Evolutionary conservation across 2,329 filamentous ascomycete genomes (phyloP).

Genomic region (Helotiales sp.): DNA sequence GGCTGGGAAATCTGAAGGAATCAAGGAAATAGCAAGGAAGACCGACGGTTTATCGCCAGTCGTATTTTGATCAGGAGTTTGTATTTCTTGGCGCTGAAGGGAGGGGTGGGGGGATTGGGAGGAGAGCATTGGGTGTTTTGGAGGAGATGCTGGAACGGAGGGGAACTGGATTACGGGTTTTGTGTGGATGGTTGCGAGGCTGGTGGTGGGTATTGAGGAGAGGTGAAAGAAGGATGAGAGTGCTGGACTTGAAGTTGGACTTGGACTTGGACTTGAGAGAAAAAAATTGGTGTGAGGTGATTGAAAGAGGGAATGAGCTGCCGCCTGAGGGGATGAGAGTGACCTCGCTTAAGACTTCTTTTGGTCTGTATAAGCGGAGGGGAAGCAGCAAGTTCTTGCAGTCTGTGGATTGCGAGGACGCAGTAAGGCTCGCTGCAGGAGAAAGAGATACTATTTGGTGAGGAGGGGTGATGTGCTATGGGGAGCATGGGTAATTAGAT

Average conservation of each 20-base stretch:
- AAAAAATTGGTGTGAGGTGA: background rate
- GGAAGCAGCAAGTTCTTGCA: background rate
- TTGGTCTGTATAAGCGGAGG: background rate
- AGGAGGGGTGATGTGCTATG: background rate
- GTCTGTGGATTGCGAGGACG: background rate
- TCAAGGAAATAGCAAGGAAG: too few species aligned
- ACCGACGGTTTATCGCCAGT: background rate
- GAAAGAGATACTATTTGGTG: background rate
- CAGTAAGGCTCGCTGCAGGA: background rate
- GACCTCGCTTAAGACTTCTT: background rate
- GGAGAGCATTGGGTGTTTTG: background rate
- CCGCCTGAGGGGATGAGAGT: background rate
- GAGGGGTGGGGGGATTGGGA: background rate
- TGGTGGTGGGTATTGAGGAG: background rate
- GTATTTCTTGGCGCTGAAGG: constrained; percentile 1
- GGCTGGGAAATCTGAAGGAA: too few species aligned
- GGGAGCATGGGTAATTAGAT: background rate
- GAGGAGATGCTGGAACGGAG: background rate
- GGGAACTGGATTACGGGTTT: background rate
- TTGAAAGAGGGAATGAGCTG: background rate
- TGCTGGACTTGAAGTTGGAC: too few species aligned
- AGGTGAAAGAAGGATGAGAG: background rate
- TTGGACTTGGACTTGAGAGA: too few species aligned
- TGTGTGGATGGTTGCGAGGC: background rate
- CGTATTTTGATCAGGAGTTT: background rate